phyloP scores from a whole-genome alignment of 805 yeast genomes.

The Tetrapisispora arboricola region DNA sequence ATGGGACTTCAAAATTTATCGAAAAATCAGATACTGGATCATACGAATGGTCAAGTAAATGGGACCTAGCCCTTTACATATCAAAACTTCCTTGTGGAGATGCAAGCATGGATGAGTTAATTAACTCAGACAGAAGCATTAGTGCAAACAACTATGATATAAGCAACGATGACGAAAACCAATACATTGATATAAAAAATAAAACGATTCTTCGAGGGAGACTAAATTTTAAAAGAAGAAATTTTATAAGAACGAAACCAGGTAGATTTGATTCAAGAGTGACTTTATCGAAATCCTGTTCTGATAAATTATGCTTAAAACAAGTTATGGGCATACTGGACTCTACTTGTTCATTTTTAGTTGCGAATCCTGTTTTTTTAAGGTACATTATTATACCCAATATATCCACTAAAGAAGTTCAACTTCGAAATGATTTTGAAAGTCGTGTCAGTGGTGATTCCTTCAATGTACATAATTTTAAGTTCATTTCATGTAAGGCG shows the following conservation, averaged over 20 bases:
- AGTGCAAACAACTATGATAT: constrained; percentile 11
- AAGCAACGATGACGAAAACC: constrained; percentile 15
- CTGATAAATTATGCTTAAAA: constrained; percentile 65
- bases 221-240: constrained; percentile 42
- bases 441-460: not conserved
- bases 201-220: constrained; percentile 48
- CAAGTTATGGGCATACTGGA: constrained; percentile 51
- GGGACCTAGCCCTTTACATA: constrained; percentile 48
- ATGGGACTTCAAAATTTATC: constrained; percentile 6
- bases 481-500: constrained; percentile 7
- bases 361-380: constrained; percentile 25
- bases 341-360: constrained; percentile 34
- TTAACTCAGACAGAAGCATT: constrained; percentile 4
- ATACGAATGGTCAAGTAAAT: constrained; percentile 29
- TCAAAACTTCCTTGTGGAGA: constrained; percentile 91
- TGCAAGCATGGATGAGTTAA: constrained; percentile 48
- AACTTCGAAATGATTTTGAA: constrained; percentile 12
- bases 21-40: not conserved
- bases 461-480: not conserved
- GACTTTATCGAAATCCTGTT: constrained; percentile 74
- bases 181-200: constrained; percentile 21
- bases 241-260: constrained; percentile 82
- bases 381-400: constrained; percentile 42
- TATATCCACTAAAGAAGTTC: not conserved
- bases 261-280: constrained; percentile 73